Percentiles rank a stretch among this genome's conserved stretches.
phyloP scores from a whole-genome alignment of 768 basidiomycete genomes.

The Tubosaeta sp. region DNA sequence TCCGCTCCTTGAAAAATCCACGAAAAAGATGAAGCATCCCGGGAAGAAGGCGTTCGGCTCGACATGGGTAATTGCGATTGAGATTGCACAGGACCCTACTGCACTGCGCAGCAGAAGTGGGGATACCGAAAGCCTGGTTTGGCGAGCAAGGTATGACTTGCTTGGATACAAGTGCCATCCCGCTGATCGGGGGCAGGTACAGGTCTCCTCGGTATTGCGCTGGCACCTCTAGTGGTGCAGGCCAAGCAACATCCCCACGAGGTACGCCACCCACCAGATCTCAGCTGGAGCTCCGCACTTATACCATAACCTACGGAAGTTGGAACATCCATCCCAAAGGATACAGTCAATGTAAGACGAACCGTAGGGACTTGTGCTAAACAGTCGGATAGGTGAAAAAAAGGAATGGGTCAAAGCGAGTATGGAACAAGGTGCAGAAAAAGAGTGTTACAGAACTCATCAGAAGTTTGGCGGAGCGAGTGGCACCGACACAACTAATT shows the following conservation, averaged over 20 bases:
- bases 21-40: slow-evolving; percentile 5
- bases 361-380: too few relatives aligned
- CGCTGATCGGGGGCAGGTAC: slow-evolving; percentile 56
- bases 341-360: too few relatives aligned
- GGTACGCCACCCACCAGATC: slow-evolving; percentile 41
- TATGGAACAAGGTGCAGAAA: too few relatives aligned
- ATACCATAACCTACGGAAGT: too few relatives aligned
- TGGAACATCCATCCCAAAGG: too few relatives aligned
- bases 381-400: too few relatives aligned
- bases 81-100: slow-evolving; percentile 70
- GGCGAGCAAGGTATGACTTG: slow-evolving; percentile 66
- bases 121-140: slow-evolving; percentile 82
- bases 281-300: slow-evolving; percentile 19
- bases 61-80: slow-evolving; percentile 42
- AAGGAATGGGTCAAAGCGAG: too few relatives aligned
- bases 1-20: neutral
- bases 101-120: slow-evolving; percentile 68
- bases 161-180: neutral
- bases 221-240: slow-evolving; percentile 50
- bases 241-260: slow-evolving; percentile 58
- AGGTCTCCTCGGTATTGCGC: slow-evolving; percentile 58
- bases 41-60: slow-evolving; percentile 24
- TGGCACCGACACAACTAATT: too few relatives aligned
- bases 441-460: too few relatives aligned
- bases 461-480: too few relatives aligned